Percentiles rank a stretch among this genome's conserved stretches.
These are phyloP conservation scores for Cymbidium sinense DNA, from an alignment of 106 monocot genomes.

Conservation along the genomic window DNA sequence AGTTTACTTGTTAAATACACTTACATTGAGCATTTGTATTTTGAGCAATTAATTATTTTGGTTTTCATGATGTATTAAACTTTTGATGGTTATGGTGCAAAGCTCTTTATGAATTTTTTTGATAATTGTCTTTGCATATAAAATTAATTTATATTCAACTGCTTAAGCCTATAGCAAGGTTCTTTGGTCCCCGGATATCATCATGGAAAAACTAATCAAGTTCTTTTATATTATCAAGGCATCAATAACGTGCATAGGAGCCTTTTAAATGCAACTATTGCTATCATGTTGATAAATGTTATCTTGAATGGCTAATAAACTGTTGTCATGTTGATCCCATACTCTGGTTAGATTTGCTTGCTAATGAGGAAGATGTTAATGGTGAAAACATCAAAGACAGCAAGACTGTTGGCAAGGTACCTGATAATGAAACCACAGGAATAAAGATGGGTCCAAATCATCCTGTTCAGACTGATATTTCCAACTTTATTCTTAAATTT, in stretches of 20 bases:
- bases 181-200: no score
- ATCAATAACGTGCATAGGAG: neutral
- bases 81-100: neutral
- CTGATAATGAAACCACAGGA: neutral
- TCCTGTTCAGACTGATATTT: neutral
- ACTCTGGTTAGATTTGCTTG: neutral
- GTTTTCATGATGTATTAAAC: neutral
- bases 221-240: neutral
- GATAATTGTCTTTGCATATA: neutral
- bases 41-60: neutral
- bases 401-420: neutral
- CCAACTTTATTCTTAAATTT: constrained; percentile 8
- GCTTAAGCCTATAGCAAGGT: no score
- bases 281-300: neutral
- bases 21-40: neutral
- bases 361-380: neutral
- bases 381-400: neutral
- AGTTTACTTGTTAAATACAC: neutral
- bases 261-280: neutral
- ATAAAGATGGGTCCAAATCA: neutral
- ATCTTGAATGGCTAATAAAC: neutral
- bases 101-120: neutral
- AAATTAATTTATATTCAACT: no score
- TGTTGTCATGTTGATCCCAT: neutral
- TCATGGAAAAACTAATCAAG: no score